Percentiles rank a stretch among this genome's conserved stretches.
Evolutionary conservation across 2,329 filamentous ascomycete species (phyloP).

Genomic region (Aspergillus fischeri): DNA sequence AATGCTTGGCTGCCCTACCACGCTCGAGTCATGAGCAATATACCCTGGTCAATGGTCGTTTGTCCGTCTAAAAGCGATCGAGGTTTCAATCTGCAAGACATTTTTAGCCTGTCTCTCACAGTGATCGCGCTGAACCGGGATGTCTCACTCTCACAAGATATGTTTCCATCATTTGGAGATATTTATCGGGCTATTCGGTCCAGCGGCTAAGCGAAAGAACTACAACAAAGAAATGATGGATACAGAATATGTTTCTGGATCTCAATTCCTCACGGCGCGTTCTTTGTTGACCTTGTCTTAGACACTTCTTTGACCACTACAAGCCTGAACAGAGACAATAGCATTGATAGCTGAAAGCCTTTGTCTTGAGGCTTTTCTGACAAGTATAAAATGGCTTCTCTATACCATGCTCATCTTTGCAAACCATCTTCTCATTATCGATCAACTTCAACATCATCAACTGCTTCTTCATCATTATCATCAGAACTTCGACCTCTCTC

Average conservation of each 20-base stretch:
- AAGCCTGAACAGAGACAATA: background rate
- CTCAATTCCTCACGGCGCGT: background rate
- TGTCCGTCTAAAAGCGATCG: background rate
- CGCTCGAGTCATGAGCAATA: background rate
- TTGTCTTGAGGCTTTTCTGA: background rate
- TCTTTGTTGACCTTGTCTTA: background rate
- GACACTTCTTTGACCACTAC: background rate
- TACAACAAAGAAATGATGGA: background rate
- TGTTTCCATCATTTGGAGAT: background rate
- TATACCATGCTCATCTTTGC: background rate
- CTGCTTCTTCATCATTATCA: background rate
- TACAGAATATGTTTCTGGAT: background rate
- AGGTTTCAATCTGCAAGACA: background rate
- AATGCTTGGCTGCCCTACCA: background rate
- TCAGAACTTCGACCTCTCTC: background rate
- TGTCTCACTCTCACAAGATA: background rate
- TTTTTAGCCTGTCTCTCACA: background rate
- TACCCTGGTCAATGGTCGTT: background rate
- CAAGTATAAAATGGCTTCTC: background rate
- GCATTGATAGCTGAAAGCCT: background rate
- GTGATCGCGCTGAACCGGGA: background rate
- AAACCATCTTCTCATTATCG: background rate
- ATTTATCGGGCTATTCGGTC: background rate
- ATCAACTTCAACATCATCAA: no score
- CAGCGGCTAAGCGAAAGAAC: background rate